These are phyloP conservation scores for Chlamydomonas incerta DNA, from an alignment of 139 green algal species.

Conservation along the genomic window DNA sequence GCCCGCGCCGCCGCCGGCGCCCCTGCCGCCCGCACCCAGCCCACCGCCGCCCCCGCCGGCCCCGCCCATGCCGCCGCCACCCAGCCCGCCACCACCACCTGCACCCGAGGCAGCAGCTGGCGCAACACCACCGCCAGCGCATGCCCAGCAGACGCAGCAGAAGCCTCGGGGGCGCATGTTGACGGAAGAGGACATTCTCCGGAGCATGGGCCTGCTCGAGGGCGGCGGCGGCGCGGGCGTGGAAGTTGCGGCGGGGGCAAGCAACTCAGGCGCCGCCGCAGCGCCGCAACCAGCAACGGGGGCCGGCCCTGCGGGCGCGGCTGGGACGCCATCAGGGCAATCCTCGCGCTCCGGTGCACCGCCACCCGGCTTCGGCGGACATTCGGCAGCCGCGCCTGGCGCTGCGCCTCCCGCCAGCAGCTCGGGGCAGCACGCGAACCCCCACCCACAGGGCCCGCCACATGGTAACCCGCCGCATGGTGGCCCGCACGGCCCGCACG, in stretches of 20 bases:
- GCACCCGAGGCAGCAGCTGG: no score
- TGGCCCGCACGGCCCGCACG: not conserved
- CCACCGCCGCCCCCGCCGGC: not conserved
- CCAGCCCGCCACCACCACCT: not conserved
- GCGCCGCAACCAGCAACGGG: no score
- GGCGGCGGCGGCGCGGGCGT: not conserved
- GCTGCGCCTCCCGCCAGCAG: no score
- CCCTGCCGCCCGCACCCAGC: not conserved
- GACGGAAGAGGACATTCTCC: conserved; percentile 39
- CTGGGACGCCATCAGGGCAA: no score
- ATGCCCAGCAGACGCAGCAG: no score
- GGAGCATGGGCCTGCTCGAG: conserved; percentile 25
- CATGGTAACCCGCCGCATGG: no score
- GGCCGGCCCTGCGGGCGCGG: no score
- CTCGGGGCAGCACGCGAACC: not conserved
- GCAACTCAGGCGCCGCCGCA: no score
- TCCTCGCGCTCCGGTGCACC: no score
- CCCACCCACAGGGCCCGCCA: not conserved
- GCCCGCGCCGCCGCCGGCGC: not conserved
- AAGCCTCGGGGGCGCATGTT: conserved; percentile 2
- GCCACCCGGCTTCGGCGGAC: no score
- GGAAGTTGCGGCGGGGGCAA: not conserved
- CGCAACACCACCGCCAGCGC: not conserved
- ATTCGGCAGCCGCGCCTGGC: not conserved
- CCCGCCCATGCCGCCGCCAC: not conserved